Evolutionary conservation across 768 basidiomycete genomes (phyloP).

Genomic region (Macrolepiota albuminosa): DNA sequence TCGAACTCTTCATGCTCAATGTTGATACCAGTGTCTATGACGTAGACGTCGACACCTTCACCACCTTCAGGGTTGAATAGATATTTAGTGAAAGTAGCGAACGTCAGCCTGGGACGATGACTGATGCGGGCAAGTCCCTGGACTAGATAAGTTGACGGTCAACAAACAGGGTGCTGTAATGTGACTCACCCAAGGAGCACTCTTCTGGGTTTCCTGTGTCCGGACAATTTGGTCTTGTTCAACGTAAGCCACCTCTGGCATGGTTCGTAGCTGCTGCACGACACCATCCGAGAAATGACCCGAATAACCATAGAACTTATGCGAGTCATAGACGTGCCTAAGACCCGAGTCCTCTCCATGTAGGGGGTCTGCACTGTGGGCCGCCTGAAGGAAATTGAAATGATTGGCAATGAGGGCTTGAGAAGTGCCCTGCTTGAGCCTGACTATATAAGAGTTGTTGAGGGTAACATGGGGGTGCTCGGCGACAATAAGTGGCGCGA

Average conservation of each 20-base stretch:
- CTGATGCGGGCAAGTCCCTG: slow-evolving; percentile 95
- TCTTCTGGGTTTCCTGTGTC: slow-evolving; percentile 61
- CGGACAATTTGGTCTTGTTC: slow-evolving; percentile 94
- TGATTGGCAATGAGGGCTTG: slow-evolving; percentile 63
- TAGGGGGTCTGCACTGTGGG: slow-evolving; percentile 49
- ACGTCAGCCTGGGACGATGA: slow-evolving; percentile 70
- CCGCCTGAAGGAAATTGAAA: slow-evolving; percentile 69
- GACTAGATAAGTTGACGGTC: slow-evolving; percentile 10
- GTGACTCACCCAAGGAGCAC: slow-evolving; percentile 79
- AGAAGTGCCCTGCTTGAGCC: slow-evolving; percentile 71
- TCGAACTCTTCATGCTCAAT: slow-evolving; percentile 80
- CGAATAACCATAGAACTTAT: slow-evolving; percentile 67
- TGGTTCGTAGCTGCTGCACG: slow-evolving; percentile 68
- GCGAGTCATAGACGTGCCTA: slow-evolving; percentile 72
- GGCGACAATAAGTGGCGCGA: slow-evolving; percentile 57
- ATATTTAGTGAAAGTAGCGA: slow-evolving; percentile 85
- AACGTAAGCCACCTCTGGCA: slow-evolving; percentile 89
- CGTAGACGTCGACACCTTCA: slow-evolving; percentile 89
- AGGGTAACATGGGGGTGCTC: slow-evolving; percentile 67
- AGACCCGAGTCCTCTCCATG: slow-evolving; percentile 50
- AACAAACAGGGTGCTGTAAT: neutral
- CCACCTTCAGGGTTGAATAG: slow-evolving; percentile 69
- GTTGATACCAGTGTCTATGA: slow-evolving; percentile 90
- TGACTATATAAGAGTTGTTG: slow-evolving; percentile 93
- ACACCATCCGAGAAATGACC: slow-evolving; percentile 70